Evolutionary conservation across 257 asterid species (phyloP).

Genomic region (Solanum pinnatisectum): DNA sequence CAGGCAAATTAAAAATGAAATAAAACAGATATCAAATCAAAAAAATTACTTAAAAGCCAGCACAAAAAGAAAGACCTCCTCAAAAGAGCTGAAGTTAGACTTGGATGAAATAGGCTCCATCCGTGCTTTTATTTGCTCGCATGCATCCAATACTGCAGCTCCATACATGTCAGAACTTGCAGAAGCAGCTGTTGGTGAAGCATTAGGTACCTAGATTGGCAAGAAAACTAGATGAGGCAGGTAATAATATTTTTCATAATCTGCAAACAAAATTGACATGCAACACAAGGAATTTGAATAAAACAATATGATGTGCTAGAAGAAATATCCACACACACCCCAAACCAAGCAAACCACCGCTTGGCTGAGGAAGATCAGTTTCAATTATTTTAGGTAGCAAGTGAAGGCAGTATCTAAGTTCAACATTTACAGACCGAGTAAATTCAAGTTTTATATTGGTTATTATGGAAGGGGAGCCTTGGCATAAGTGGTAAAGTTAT

Average conservation of each 20-base stretch:
- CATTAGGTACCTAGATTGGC: conserved; percentile 69
- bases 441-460: background rate
- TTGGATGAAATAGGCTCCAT: conserved; percentile 65
- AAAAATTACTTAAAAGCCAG: background rate
- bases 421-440: background rate
- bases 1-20: background rate
- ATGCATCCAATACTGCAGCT: conserved; percentile 95
- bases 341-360: background rate
- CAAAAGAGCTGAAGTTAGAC: conserved; percentile 47
- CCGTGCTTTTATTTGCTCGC: conserved; percentile 86
- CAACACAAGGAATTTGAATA: background rate
- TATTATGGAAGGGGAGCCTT: background rate
- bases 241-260: background rate
- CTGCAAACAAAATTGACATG: background rate
- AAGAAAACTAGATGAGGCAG: background rate
- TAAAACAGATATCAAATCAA: background rate
- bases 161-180: conserved; percentile 97
- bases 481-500: background rate
- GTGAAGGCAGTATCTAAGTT: background rate
- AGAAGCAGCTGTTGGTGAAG: conserved; percentile 98
- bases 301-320: background rate
- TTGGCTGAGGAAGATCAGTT: background rate
- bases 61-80: conserved; percentile 45
- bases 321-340: background rate
- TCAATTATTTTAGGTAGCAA: background rate